Conservation (phyloP, 306 rosid species). For the Vigna trinervia region DNA sequence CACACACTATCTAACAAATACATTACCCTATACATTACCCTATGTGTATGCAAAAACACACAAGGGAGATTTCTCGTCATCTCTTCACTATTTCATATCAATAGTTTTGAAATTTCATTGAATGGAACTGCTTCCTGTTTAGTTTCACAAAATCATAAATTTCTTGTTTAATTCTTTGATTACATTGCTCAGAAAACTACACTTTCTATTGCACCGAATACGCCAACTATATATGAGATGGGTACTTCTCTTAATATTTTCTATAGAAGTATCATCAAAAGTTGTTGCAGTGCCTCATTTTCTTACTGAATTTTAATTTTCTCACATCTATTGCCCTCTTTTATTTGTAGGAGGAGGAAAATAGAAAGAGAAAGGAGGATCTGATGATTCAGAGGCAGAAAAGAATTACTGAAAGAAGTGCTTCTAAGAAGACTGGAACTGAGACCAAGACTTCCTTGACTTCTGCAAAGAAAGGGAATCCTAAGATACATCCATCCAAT, state of each 20-base stretch:
- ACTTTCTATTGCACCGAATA: background rate
- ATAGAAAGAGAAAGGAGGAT: constrained; percentile 78
- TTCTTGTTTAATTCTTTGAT: constrained; percentile 3
- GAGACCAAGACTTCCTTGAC: constrained; percentile 47
- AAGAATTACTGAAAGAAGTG: constrained; percentile 93
- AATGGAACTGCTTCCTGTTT: background rate
- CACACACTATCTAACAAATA: no score
- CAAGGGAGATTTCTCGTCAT: no score
- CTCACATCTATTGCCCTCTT: constrained; percentile 31
- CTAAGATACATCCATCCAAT: constrained; percentile 52
- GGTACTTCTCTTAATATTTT: constrained; percentile 16
- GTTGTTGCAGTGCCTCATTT: constrained; percentile 14
- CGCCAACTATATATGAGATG: background rate
- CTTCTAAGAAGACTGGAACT: constrained; percentile 56
- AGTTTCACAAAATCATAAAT: background rate
- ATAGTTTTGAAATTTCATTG: background rate
- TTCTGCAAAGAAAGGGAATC: constrained; percentile 59
- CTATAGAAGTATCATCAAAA: constrained; percentile 8
- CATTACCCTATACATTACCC: no score
- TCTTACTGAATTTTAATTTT: constrained; percentile 16
- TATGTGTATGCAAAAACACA: no score
- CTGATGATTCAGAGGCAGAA: constrained; percentile 72
- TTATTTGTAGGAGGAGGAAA: constrained; percentile 79
- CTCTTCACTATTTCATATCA: no score
- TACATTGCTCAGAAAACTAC: background rate